Evolutionary conservation across 176 grass and related monocot species (phyloP), one percentile per base, ranked within the genome.

Genomic region (Alopecurus myosuroides): DNA sequence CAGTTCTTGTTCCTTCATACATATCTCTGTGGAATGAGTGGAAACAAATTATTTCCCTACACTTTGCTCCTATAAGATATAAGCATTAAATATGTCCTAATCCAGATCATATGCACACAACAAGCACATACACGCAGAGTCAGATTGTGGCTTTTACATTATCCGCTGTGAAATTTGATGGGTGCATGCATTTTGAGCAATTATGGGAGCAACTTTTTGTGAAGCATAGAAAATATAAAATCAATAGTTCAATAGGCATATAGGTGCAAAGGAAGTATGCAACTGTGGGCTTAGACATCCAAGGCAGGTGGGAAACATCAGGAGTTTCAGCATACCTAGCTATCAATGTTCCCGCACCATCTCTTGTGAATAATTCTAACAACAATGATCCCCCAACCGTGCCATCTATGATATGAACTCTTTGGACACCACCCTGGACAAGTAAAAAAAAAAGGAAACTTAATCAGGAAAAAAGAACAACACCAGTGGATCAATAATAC

Each of bases 341-440:
- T 85, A 98, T 92, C 91, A 98, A 92, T 41, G 95, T 95, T 48
- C 95, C 95, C 1, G 86, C 91, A 73, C 95, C 95, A 88, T 98
- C 95, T 92, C 93, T 93, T 25, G 95, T 92, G 79, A 95, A 95
- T 87, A 98, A 68, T 84, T 98, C 95, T 40, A 98, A 76, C 82
- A 98, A 82, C 74, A 98, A 90, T n/a, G 93, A 82, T 70, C 95
- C 95, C 34, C 85, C 89, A 83, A 92, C 89, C 84, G 89, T 98
- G 37, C 95, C 95, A 86, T 98, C 95, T 84, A 98, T 79, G 39
- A 98, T 88, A 90, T 98, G 95, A 62, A 98, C 95, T 92, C 95
- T 92, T 82, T 95, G 93, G 23, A 98, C 95, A 67, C 95, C 95
- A 70, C 95, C 95, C 95, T 98, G 89, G 89, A 77, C 29, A 82